Evolutionary conservation across 768 basidiomycete species (phyloP).

Genomic region (Aureoboletus auriporus): DNA sequence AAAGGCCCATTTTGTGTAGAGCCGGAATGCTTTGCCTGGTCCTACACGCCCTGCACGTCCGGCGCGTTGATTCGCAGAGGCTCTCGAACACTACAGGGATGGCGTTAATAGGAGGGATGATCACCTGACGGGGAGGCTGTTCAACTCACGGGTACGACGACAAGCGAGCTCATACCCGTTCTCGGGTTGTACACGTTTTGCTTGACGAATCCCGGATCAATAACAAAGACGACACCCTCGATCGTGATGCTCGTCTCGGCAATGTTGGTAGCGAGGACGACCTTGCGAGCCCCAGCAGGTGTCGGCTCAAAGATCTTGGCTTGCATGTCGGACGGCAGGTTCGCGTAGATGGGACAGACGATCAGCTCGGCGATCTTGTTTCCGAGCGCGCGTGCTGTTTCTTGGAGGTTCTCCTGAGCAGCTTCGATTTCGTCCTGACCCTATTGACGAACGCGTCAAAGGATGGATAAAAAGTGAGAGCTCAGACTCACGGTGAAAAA

Average conservation of each 20-base stretch:
- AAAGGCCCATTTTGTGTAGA: constrained; percentile 99
- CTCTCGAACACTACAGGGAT: constrained; percentile 76
- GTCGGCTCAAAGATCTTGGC: constrained; percentile 99
- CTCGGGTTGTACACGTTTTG: constrained; percentile 98
- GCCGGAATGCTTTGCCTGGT: constrained; percentile 95
- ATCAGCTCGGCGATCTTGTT: constrained; percentile 95
- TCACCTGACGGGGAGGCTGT: not conserved
- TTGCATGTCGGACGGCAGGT: constrained; percentile 99
- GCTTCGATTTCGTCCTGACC: constrained; percentile 99
- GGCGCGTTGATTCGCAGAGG: constrained; percentile 95
- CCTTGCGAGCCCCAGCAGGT: constrained; percentile 92
- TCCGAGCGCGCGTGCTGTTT: constrained; percentile 90
- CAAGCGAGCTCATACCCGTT: constrained; percentile 96
- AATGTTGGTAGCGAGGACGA: constrained; percentile 97
- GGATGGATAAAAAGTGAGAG: not conserved
- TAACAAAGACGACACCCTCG: constrained; percentile 98
- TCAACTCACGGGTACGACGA: constrained; percentile 84
- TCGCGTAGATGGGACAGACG: constrained; percentile 97
- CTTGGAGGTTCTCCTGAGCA: constrained; percentile 92
- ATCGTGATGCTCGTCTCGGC: constrained; percentile 99
- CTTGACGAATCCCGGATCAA: constrained; percentile 99
- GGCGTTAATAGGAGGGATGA: not conserved
- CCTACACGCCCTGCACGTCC: constrained; percentile 98
- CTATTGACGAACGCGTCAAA: constrained; percentile 26
- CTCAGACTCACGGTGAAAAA: constrained; percentile 77